phyloP scores from a whole-genome alignment of 306 rosid species.

The Vachellia collinsii region DNA sequence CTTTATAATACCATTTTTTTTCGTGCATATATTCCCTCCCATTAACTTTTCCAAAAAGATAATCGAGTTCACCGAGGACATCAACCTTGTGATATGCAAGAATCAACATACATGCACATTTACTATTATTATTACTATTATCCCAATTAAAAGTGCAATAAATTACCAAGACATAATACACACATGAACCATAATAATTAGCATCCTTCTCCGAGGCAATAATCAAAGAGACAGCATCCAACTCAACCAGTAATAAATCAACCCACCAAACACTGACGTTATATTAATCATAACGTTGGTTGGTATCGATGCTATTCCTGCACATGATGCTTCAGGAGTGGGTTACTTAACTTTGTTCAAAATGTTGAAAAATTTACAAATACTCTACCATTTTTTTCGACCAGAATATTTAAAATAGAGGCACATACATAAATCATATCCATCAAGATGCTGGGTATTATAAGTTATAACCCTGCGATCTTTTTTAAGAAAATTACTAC shows the following conservation, averaged over 20 bases:
- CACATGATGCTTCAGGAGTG: background rate
- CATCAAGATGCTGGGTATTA: background rate
- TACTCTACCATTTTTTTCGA: background rate
- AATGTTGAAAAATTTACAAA: background rate
- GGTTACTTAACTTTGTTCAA: slow-evolving; percentile 1
- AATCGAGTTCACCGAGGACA: slow-evolving; percentile 36
- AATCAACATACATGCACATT: slow-evolving; percentile 50
- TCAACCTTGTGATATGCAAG: slow-evolving; percentile 36
- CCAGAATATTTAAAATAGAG: background rate
- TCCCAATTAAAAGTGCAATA: slow-evolving; percentile 14
- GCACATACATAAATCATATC: background rate
- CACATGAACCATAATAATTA: slow-evolving; percentile 20
- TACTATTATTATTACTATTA: background rate
- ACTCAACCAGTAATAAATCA: background rate
- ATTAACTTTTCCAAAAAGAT: slow-evolving; percentile 52
- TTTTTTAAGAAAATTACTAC: background rate
- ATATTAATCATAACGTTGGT: background rate
- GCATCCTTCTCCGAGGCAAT: background rate
- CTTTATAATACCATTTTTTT: slow-evolving; percentile 47
- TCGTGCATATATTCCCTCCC: slow-evolving; percentile 68
- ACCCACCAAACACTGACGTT: slow-evolving; percentile 4
- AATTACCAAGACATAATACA: slow-evolving; percentile 1
- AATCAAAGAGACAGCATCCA: slow-evolving; percentile 4
- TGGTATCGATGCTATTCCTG: background rate
- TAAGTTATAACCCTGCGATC: too few relatives aligned